Base-by-base conservation (phyloP, 306 rosid species). In the Dryas octopetala region DNA sequence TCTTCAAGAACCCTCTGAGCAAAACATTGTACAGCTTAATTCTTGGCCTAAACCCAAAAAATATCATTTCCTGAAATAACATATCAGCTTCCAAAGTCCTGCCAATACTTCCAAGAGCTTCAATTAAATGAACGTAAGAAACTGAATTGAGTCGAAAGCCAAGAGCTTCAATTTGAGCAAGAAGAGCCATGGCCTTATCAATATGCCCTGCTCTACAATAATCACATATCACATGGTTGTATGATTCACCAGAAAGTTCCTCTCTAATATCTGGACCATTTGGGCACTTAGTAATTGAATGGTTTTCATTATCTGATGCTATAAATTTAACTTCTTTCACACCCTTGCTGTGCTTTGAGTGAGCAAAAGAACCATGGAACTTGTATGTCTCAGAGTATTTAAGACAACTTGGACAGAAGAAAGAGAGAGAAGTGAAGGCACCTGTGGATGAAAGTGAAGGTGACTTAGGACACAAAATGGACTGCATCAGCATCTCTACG, bases 41-140 rank as follows among this genome's bases (percentile, higher is more conserved):
- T 65, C 82, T 80, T 4, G 91, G 97, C 74, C 59, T 81, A 55
- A 77, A 54, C 68, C 97, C 97, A 73, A 57, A 43, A 71, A 17
- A 83, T 40, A 81, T 55, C 85, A 89, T 86, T 73, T 91, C 97
- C 73, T 84, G 90, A 81, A 91, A 89, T 75, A 91, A 23, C 74
- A 83, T 76, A 62, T 89, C 92, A 65, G 94, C 89, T 85, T 91
- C 94, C 78, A 82, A 83, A 70, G 94, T 89, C 85, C 97, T 83
- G 5, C 92, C 94, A 41, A 83, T 83, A 64, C 74, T 87, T 49
- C 94, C 97, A 43, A 87, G 86, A 43, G 91, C 87, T 66, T 89
- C 87, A 76, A 91, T 89, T 49, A 91, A 74, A 76, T 55, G 63
- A 38, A 83, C 58, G 46, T 84, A 89, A 51, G 89, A 81, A 5